Percentiles rank a stretch among this genome's conserved stretches.
These are phyloP conservation scores for Neoascochyta sp. DNA, from an alignment of 2,329 filamentous ascomycete genomes.

Conservation along the genomic window DNA sequence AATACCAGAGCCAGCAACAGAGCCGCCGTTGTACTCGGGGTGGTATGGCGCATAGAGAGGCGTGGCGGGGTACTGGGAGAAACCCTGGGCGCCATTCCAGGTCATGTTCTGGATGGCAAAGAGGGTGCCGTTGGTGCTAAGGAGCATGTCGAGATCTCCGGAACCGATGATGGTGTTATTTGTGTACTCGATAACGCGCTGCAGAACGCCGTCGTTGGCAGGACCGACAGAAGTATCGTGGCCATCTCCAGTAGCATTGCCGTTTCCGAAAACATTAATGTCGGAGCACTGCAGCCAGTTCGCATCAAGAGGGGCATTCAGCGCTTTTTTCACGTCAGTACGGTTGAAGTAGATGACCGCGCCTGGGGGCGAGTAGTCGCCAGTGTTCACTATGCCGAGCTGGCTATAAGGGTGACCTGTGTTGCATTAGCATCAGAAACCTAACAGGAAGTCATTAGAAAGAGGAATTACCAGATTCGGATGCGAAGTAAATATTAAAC, in stretches of 20 bases:
- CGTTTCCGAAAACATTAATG: conserved; percentile 43
- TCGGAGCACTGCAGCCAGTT: conserved; percentile 44
- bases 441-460: too few species aligned
- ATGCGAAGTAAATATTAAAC: conserved; percentile 52
- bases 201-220: conserved; percentile 42
- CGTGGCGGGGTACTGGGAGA: conserved; percentile 42
- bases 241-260: conserved; percentile 15
- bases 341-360: conserved; percentile 51
- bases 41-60: conserved; percentile 46
- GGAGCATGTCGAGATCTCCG: conserved; percentile 49
- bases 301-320: conserved; percentile 46
- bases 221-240: conserved; percentile 40
- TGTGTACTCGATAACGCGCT: conserved; percentile 50
- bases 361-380: conserved; percentile 41
- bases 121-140: conserved; percentile 51
- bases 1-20: conserved; percentile 40
- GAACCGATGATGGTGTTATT: conserved; percentile 52
- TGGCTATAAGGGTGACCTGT: conserved; percentile 38
- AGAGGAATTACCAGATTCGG: too few species aligned
- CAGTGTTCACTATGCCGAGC: conserved; percentile 38
- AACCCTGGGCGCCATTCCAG: conserved; percentile 49
- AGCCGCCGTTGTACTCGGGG: conserved; percentile 40
- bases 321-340: conserved; percentile 49
- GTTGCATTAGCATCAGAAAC: too few species aligned
- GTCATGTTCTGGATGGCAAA: conserved; percentile 54